Percentiles rank a stretch among this genome's conserved stretches.
These are phyloP conservation scores for Diaporthe caulivora DNA, from an alignment of 2,329 filamentous ascomycete species.

Conservation along the genomic window DNA sequence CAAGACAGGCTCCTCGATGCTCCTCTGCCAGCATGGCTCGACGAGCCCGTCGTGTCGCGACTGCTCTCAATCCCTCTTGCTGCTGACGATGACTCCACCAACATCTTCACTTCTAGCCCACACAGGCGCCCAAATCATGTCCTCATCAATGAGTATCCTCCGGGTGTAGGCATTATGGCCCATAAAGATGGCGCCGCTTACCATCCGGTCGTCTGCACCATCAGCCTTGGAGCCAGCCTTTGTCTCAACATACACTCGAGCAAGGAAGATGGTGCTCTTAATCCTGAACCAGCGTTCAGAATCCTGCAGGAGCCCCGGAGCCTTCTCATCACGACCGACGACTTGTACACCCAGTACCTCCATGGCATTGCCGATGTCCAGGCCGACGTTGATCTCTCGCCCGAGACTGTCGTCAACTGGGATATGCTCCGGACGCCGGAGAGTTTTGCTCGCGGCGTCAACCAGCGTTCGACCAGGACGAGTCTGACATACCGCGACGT, in stretches of 20 bases:
- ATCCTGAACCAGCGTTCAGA: conserved; percentile 62
- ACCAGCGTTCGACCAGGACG: conserved; percentile 70
- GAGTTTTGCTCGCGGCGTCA: conserved; percentile 63
- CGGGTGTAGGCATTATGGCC: conserved; percentile 94
- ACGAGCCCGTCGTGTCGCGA: conserved; percentile 75
- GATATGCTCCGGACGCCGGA: conserved; percentile 66
- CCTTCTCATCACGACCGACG: conserved; percentile 77
- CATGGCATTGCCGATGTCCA: conserved; percentile 79
- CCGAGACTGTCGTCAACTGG: conserved; percentile 79
- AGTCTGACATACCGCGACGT: conserved; percentile 91
- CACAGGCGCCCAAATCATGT: conserved; percentile 89
- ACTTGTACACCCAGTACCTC: conserved; percentile 77
- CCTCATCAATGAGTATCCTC: conserved; percentile 90
- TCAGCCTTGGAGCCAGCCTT: conserved; percentile 83
- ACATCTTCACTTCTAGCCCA: conserved; percentile 72
- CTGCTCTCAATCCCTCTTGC: conserved; percentile 63
- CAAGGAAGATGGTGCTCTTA: conserved; percentile 70
- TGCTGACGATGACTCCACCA: conserved; percentile 35
- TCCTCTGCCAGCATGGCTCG: conserved; percentile 81
- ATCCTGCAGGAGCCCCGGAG: conserved; percentile 89
- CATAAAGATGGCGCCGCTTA: conserved; percentile 95
- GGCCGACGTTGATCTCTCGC: conserved; percentile 74
- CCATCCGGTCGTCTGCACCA: conserved; percentile 87
- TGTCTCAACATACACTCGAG: conserved; percentile 82
- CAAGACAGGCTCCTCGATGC: conserved; percentile 81